Evolutionary conservation across 148 eudicot genomes (phyloP).

Genomic region (Cornus controversa): DNA sequence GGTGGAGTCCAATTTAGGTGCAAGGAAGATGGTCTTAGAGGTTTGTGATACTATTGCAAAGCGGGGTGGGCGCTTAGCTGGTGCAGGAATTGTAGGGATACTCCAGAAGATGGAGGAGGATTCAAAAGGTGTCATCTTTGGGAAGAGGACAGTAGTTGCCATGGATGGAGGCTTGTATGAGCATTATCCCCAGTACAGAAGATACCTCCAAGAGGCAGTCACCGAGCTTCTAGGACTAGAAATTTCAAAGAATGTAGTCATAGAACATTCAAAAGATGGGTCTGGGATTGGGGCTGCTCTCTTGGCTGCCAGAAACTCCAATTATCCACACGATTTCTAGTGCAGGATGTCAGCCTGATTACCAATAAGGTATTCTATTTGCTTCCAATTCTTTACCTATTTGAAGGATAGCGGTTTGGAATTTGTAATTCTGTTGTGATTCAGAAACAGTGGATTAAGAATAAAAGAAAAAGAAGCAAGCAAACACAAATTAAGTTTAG

Average conservation of each 20-base stretch:
- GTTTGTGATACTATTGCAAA: conserved; percentile 66
- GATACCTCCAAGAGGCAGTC: conserved; percentile 58
- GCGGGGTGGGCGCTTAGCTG: conserved; percentile 76
- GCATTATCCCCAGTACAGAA: conserved; percentile 65
- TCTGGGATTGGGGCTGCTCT: conserved; percentile 93
- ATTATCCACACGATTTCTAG: conserved; percentile 34
- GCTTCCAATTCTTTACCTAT: neutral
- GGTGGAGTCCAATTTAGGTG: conserved; percentile 45
- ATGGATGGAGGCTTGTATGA: conserved; percentile 87
- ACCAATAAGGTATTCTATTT: neutral
- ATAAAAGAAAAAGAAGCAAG: neutral
- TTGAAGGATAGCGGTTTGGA: neutral
- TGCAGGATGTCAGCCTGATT: neutral
- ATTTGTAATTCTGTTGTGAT: neutral
- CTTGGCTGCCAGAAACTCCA: conserved; percentile 73
- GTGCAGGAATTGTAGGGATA: conserved; percentile 76
- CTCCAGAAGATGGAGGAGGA: conserved; percentile 66
- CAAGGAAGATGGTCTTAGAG: conserved; percentile 48
- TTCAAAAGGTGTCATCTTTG: conserved; percentile 44
- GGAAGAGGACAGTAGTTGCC: conserved; percentile 77
- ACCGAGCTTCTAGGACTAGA: conserved; percentile 55
- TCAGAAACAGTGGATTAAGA: neutral
- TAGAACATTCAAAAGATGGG: conserved; percentile 72
- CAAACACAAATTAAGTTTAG: neutral
- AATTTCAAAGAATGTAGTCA: conserved; percentile 45